These are phyloP conservation scores for Kwoniella pini DNA, from an alignment of 768 basidiomycete genomes.

Conservation along the genomic window DNA sequence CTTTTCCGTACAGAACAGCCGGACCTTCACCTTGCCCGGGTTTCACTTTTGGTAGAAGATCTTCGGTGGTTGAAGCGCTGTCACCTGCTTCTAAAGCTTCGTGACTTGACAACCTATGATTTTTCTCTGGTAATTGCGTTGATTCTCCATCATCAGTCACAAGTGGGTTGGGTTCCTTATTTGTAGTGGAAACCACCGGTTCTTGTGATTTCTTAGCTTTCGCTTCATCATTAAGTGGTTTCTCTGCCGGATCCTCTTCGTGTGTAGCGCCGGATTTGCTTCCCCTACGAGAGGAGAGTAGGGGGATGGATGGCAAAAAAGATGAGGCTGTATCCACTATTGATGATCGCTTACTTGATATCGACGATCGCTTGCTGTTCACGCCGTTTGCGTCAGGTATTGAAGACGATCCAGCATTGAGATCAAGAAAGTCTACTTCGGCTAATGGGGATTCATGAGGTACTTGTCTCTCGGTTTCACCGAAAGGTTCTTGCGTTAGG, in stretches of 20 bases:
- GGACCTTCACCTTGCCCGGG: slow-evolving; percentile 59
- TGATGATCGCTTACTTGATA: slow-evolving; percentile 11
- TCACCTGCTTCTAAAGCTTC: background rate
- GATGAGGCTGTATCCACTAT: slow-evolving; percentile 27
- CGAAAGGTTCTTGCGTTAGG: slow-evolving; percentile 50
- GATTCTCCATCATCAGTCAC: slow-evolving; percentile 29
- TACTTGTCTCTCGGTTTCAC: slow-evolving; percentile 35
- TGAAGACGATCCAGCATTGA: slow-evolving; percentile 61
- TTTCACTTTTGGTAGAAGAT: slow-evolving; percentile 59
- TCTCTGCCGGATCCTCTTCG: background rate
- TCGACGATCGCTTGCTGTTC: slow-evolving; percentile 6
- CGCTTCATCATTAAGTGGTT: slow-evolving; percentile 7
- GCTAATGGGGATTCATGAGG: slow-evolving; percentile 19
- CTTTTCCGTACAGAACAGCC: slow-evolving; percentile 67
- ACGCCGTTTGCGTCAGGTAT: background rate
- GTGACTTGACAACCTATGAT: slow-evolving; percentile 27
- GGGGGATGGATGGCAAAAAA: slow-evolving; percentile 36
- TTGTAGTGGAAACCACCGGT: slow-evolving; percentile 15
- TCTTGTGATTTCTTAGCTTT: slow-evolving; percentile 10
- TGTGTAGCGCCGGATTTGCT: slow-evolving; percentile 2
- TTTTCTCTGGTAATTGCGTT: slow-evolving; percentile 18
- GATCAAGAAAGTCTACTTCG: slow-evolving; percentile 74
- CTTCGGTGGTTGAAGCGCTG: slow-evolving; percentile 54
- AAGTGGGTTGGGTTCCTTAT: slow-evolving; percentile 31
- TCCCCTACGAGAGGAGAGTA: slow-evolving; percentile 12